These are phyloP conservation scores for Luffa aegyptiaca DNA, from an alignment of 306 rosid species.

Conservation along the genomic window DNA sequence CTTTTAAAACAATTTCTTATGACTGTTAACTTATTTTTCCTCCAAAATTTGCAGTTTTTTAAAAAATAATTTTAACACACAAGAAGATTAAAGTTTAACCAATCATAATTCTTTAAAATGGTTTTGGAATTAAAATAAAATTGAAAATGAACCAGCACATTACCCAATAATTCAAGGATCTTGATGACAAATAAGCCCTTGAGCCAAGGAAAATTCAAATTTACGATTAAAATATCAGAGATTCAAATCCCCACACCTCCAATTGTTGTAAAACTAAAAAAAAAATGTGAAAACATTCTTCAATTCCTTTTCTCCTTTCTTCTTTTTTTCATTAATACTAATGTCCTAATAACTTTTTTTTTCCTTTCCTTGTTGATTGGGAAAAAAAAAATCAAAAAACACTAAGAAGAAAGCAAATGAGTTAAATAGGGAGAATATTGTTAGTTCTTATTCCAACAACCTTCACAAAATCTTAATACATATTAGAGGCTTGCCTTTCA, in stretches of 20 bases:
- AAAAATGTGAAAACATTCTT: not conserved
- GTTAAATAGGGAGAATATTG: slow-evolving; percentile 3
- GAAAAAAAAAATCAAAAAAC: not conserved
- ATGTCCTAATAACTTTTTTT: no score
- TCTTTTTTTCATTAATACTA: not conserved
- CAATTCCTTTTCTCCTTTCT: not conserved
- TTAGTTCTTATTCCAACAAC: slow-evolving; percentile 3
- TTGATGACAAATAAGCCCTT: not conserved
- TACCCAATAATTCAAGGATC: not conserved
- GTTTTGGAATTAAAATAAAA: not conserved
- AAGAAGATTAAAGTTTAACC: not conserved
- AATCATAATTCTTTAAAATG: not conserved
- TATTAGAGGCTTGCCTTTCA: slow-evolving; percentile 29
- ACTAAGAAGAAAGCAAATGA: not conserved
- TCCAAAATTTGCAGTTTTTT: not conserved
- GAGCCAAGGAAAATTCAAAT: not conserved
- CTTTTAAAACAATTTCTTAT: not conserved
- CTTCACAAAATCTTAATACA: slow-evolving; percentile 22
- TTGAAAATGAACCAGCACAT: not conserved
- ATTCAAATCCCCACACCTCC: no score
- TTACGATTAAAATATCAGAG: no score
- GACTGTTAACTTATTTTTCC: not conserved
- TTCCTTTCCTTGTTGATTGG: not conserved
- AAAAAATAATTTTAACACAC: not conserved
- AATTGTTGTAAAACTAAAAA: no score